Evolutionary conservation across 2,329 filamentous ascomycete genomes (phyloP).

Genomic region (Sporothrix humicola): DNA sequence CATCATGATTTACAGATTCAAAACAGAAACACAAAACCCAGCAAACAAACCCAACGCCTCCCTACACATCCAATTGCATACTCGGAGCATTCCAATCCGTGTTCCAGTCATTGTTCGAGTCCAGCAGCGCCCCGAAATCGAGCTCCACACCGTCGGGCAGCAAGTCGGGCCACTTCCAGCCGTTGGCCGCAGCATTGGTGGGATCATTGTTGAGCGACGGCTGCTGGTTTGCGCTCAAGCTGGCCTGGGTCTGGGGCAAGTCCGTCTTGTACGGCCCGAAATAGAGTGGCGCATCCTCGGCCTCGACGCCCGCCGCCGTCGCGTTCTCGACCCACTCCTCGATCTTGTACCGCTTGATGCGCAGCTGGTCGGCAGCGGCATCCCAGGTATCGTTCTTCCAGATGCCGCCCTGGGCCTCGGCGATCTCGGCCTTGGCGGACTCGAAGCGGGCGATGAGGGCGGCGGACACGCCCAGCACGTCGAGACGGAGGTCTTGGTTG

Average conservation of each 20-base stretch:
- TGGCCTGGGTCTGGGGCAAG: too few relatives aligned
- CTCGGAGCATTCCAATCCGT: constrained; percentile 5
- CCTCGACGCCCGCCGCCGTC: constrained; percentile 3
- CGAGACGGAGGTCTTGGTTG: not conserved
- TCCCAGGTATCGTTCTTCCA: constrained; percentile 28
- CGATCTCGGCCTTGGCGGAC: constrained; percentile 5
- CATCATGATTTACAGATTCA: not conserved
- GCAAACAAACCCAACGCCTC: not conserved
- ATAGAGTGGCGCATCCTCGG: not conserved
- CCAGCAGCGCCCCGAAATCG: constrained; percentile 17
- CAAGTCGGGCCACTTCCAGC: constrained; percentile 7
- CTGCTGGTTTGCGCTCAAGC: not conserved
- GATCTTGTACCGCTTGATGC: constrained; percentile 15
- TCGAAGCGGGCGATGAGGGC: not conserved
- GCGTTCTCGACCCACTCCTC: constrained; percentile 11
- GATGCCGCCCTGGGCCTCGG: constrained; percentile 12
- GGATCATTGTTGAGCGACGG: not conserved
- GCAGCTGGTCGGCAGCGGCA: constrained; percentile 7
- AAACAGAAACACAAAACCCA: not conserved
- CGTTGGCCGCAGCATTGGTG: not conserved
- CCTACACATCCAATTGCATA: not conserved
- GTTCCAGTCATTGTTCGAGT: constrained; percentile 18
- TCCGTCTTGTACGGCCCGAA: not conserved
- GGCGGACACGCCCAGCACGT: not conserved
- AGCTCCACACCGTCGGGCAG: not conserved